phyloP scores from a whole-genome alignment of 495 filamentous ascomycete genomes.

The Pseudoneurospora amorphoporcata region DNA sequence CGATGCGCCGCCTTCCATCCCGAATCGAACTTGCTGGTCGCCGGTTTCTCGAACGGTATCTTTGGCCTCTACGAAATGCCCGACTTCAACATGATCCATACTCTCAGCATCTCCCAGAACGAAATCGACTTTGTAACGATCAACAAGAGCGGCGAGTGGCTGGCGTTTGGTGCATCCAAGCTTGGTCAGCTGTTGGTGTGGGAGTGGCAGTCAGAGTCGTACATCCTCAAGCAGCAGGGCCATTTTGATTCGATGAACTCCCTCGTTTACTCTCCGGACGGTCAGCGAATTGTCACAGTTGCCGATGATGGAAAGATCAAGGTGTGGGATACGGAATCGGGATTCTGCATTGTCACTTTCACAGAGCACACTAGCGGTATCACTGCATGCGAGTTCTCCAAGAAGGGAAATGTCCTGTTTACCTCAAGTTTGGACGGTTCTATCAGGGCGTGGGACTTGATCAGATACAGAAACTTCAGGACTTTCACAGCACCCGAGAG shows the following conservation, averaged over 20 bases:
- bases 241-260: slow-evolving; percentile 97
- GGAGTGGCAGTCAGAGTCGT: slow-evolving; percentile 99
- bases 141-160: slow-evolving; percentile 90
- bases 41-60: slow-evolving; percentile 88
- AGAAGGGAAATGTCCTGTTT: slow-evolving; percentile 88
- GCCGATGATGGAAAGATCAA: slow-evolving; percentile 97
- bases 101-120: slow-evolving; percentile 82
- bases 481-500: slow-evolving; percentile 91
- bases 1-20: slow-evolving; percentile 83
- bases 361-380: slow-evolving; percentile 93
- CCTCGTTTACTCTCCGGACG: slow-evolving; percentile 85
- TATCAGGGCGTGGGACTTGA: slow-evolving; percentile 89
- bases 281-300: slow-evolving; percentile 81
- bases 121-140: slow-evolving; percentile 89
- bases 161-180: slow-evolving; percentile 95
- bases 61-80: slow-evolving; percentile 93
- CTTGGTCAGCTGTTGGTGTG: slow-evolving; percentile 91
- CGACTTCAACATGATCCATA: slow-evolving; percentile 94
- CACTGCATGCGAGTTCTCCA: slow-evolving; percentile 90
- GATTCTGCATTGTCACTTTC: slow-evolving; percentile 96
- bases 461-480: slow-evolving; percentile 91
- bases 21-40: slow-evolving; percentile 74
- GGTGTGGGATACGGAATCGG: slow-evolving; percentile 92
- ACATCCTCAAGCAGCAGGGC: slow-evolving; percentile 94
- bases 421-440: slow-evolving; percentile 91